A percentile compares a stretch with the other conserved stretches of the same genome.
Conservation (phyloP, 1,284 basidiomycete genomes). For the Fomitopsis pinicola region DNA sequence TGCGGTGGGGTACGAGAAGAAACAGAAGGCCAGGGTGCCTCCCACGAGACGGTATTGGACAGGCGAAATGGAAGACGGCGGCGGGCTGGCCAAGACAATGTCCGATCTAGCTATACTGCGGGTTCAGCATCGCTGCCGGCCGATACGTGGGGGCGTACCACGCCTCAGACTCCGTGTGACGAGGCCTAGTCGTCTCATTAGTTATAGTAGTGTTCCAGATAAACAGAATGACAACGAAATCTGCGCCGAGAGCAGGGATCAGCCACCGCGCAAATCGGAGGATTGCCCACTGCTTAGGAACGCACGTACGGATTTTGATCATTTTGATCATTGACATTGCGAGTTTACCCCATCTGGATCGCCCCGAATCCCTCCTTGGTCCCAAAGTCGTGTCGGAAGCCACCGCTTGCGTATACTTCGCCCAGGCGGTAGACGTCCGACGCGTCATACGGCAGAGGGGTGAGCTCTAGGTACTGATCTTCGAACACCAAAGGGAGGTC, state of each 20-base stretch:
- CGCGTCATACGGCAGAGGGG: slow-evolving; percentile 53
- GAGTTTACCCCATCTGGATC: slow-evolving; percentile 68
- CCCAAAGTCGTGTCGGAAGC: slow-evolving; percentile 59
- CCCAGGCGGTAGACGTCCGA: slow-evolving; percentile 75
- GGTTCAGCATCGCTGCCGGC: background rate
- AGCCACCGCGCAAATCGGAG: background rate
- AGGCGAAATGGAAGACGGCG: slow-evolving; percentile 43
- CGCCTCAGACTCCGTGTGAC: slow-evolving; percentile 68
- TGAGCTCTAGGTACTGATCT: slow-evolving; percentile 38
- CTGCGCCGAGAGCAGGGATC: slow-evolving; percentile 25
- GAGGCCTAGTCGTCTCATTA: slow-evolving; percentile 44
- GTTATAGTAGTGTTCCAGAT: slow-evolving; percentile 61
- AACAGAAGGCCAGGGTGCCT: slow-evolving; percentile 58
- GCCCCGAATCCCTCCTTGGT: slow-evolving; percentile 49
- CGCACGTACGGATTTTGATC: slow-evolving; percentile 54
- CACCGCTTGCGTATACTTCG: slow-evolving; percentile 64
- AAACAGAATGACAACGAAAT: slow-evolving; percentile 70
- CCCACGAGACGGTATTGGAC: slow-evolving; percentile 66
- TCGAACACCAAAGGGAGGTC: too few species aligned
- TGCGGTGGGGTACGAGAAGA: slow-evolving; percentile 65
- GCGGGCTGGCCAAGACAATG: slow-evolving; percentile 51
- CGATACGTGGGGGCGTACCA: background rate
- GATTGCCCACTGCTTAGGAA: too few species aligned
- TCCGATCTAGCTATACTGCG: slow-evolving; percentile 54
- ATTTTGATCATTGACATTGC: slow-evolving; percentile 55